Conservation (phyloP, 495 filamentous ascomycete genomes). For the Xylaria bambusicola region DNA sequence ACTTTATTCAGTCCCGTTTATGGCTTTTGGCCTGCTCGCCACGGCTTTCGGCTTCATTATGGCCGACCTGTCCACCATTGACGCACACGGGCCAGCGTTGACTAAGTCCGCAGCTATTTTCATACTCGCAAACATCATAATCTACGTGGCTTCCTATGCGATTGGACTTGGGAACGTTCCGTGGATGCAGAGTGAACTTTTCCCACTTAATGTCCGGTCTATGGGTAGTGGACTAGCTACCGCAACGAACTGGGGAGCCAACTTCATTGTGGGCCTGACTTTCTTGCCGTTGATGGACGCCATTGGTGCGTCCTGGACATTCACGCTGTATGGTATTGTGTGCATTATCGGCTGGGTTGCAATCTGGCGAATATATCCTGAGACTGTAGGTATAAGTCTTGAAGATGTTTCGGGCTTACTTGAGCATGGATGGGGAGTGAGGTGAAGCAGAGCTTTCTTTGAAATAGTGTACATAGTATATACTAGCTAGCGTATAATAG, state of each 20-base stretch:
- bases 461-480: too few relatives aligned
- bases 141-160: conserved; percentile 86
- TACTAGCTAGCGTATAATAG: too few relatives aligned
- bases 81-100: conserved; percentile 19
- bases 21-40: conserved; percentile 69
- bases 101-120: conserved; percentile 46
- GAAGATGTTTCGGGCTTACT: conserved; percentile 79
- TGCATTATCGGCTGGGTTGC: conserved; percentile 67
- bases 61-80: conserved; percentile 30
- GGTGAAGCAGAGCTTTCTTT: conserved; percentile 21
- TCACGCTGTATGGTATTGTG: conserved; percentile 71
- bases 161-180: conserved; percentile 89
- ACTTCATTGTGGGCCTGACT: conserved; percentile 83
- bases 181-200: conserved; percentile 92
- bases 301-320: conserved; percentile 74
- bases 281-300: conserved; percentile 85
- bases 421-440: conserved; percentile 72
- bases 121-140: conserved; percentile 69
- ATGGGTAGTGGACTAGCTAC: conserved; percentile 82
- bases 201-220: conserved; percentile 79
- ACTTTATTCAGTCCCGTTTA: conserved; percentile 81
- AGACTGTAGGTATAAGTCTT: conserved; percentile 77
- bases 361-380: conserved; percentile 76
- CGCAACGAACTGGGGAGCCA: conserved; percentile 85
- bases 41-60: conserved; percentile 68